Evolutionary conservation across 2,329 filamentous ascomycete genomes (phyloP), one percentile per base, ranked within the genome.

Genomic region (Onygenales sp.): DNA sequence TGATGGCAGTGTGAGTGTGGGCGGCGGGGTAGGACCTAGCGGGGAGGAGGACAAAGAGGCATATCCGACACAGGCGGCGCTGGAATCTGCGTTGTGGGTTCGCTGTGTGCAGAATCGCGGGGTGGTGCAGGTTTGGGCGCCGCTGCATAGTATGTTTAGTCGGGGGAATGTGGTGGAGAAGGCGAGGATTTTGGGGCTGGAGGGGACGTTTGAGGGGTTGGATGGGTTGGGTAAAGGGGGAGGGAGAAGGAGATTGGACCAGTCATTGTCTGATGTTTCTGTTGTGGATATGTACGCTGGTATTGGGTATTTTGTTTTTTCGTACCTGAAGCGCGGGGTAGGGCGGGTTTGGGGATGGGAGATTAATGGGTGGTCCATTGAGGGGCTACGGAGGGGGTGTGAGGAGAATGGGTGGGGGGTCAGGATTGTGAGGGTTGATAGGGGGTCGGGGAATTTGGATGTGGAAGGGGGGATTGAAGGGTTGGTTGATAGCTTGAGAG

Each of bases 241-340:
- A 3, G 8, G 33, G 33, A n/a, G 34, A 37, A 49, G 52, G 13
- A 62, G 61, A 27, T 56, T 67, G 42, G 56, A 50, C 27, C 63
- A 63, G 60, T 53, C 33, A 33, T 61, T 56, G 10, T 50, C 51
- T 6, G 63, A 68, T 31, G 63, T 69, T 17, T 67, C 67, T 49
- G 73, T 75, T 0, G 80, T 94, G 0, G 92, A 97, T 67, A 73
- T 97, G 55, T 96, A 95, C 71, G 88, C 87, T 0, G 92, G 92
- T 0, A 95, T 96, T 58, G 92, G 92, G 4, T 96, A 96, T 70
- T 96, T 97, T 70, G 82, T 86, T 3, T 95, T 96, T 64, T 87
- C 83, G 34, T 96, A 95, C 69, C 79, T 84, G 6, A 77, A 74
- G 55, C 79, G 85, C 14, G 89, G 88, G 0, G 73, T 91, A 62